phyloP scores from a whole-genome alignment of 768 basidiomycete genomes.

The Phylloporus sp. region DNA sequence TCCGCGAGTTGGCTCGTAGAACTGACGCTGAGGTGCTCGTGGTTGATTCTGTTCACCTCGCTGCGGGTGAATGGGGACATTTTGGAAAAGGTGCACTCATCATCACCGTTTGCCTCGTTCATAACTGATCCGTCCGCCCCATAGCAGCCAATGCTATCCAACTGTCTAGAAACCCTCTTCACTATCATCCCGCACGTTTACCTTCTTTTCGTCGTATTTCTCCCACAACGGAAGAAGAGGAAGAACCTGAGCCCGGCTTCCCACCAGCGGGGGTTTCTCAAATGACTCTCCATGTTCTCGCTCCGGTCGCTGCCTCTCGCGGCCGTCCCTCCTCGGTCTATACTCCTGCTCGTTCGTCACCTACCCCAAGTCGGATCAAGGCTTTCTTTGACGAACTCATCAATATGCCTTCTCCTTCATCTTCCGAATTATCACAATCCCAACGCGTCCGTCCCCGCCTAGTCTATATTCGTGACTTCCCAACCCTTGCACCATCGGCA shows the following conservation, averaged over 20 bases:
- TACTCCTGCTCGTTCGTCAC: conserved; percentile 38
- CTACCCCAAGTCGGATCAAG: conserved; percentile 55
- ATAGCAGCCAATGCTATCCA: conserved; percentile 68
- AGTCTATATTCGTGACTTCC: conserved; percentile 81
- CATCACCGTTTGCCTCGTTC: not conserved
- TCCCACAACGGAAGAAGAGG: conserved; percentile 37
- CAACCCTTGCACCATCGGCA: conserved; percentile 67
- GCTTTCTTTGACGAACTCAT: conserved; percentile 76
- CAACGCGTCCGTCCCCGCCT: conserved; percentile 54
- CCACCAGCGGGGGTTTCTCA: conserved; percentile 34
- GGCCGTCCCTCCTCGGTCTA: conserved; percentile 31
- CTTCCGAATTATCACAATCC: conserved; percentile 26
- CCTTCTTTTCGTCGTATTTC: conserved; percentile 28
- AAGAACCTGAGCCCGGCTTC: conserved; percentile 48
- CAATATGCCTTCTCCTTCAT: conserved; percentile 46
- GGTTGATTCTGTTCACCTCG: conserved; percentile 79
- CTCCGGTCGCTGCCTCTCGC: conserved; percentile 34
- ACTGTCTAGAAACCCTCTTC: conserved; percentile 72
- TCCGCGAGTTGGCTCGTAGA: conserved; percentile 69
- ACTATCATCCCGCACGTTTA: conserved; percentile 43
- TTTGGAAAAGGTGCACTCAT: conserved; percentile 67
- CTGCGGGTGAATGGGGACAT: conserved; percentile 82
- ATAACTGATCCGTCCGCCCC: conserved; percentile 6
- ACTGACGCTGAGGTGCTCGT: conserved; percentile 80
- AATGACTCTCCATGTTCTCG: conserved; percentile 46